Conservation (phyloP, 139 green algal species). For the Chlamydomonas asymmetrica region DNA sequence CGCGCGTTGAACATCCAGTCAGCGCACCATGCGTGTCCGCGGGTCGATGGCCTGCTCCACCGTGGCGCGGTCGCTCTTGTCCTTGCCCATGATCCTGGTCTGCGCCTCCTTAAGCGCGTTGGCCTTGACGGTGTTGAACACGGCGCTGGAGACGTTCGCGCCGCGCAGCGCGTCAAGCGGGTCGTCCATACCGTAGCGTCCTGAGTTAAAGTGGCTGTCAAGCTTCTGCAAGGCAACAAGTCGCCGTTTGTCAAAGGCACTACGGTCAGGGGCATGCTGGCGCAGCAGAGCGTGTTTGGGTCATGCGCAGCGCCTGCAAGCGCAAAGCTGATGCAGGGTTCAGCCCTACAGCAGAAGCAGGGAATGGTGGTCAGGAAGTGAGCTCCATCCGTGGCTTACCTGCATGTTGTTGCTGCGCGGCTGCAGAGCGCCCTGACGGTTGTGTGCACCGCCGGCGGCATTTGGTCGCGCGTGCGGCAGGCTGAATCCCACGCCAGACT, state of each 20-base stretch:
- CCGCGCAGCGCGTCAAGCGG: conserved; percentile 51
- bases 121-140: conserved; percentile 43
- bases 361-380: too few relatives aligned
- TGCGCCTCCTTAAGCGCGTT: conserved; percentile 29
- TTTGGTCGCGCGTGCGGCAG: conserved; percentile 35
- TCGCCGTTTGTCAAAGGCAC: neutral
- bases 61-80: conserved; percentile 91
- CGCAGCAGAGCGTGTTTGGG: too few relatives aligned
- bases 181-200: conserved; percentile 50
- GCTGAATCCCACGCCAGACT: neutral
- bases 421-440: conserved; percentile 41
- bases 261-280: neutral
- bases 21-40: conserved; percentile 91
- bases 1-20: too few relatives aligned
- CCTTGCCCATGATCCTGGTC: conserved; percentile 29
- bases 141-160: conserved; percentile 35
- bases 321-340: too few relatives aligned
- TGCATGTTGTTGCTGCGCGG: conserved; percentile 47
- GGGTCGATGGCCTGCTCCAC: conserved; percentile 92
- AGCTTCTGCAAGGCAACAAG: conserved; percentile 50
- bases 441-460: conserved; percentile 18
- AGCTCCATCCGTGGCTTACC: too few relatives aligned
- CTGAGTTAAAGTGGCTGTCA: conserved; percentile 50
- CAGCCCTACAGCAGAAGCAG: too few relatives aligned
- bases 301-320: too few relatives aligned